Base-by-base conservation (phyloP, 176 grass and related monocot species). In the Triticum timopheevii region DNA sequence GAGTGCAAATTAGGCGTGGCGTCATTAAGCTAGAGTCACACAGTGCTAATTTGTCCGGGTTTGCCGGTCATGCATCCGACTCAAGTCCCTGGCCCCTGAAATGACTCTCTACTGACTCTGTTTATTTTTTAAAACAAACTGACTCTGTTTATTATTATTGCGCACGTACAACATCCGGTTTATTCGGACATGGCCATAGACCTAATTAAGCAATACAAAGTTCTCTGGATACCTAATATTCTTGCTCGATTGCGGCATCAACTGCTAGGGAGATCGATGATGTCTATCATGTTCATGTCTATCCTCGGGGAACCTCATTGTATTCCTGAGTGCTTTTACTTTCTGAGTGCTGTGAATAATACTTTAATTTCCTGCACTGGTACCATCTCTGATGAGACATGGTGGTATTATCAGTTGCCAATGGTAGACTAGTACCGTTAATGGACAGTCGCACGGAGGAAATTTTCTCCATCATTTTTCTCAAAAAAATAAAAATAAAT, bases 21-120 rank as follows among this genome's bases (percentile, higher is more conserved):
- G 45, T 49, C 45, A 15, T 13, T 49, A 80, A 69, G 71, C 13
- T 74, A 16, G 45, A 19, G 44, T 1, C 87, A 75, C 61, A 74
- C 45, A 80, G 80, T 76, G 69, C 68, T 70, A 67, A 33, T 34
- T 64, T 79, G 76, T 87, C 69, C 27, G 6, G 3, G 56, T 54
- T 76, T 87, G 76, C 76, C 25, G 89, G 76, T 87, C 28, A 39
- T 50, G 76, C 85, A 87, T 91, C 76, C 74, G 64, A 22, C 65
- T 87, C 81, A 76, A 49, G 7, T 20, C 12, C 36, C 42, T 66
- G 80, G 20, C 24, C 83, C 33, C 38, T 65, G 59, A 76, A 58
- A 65, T 42, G 81, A 68, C 30, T 12, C 45, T n/a, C 10, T 6
- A 30, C 28, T 30, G 28, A 30, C 28, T 30, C 2, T 30, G 28